These are phyloP conservation scores for Aspergillus texensis DNA, from an alignment of 2,329 filamentous ascomycete genomes.

Conservation along the genomic window DNA sequence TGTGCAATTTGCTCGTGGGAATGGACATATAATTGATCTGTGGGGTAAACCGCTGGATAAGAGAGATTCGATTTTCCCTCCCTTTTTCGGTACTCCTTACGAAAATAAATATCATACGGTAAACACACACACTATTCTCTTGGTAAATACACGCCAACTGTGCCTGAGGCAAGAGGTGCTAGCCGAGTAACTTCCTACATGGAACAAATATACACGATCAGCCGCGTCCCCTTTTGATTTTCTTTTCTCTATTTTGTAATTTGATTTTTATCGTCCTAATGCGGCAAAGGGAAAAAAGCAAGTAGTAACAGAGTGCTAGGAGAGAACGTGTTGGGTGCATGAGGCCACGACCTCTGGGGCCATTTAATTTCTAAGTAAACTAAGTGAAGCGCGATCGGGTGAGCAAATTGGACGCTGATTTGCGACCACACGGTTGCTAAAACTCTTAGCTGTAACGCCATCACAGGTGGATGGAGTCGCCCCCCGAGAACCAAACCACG, in stretches of 20 bases:
- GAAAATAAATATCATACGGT: not conserved
- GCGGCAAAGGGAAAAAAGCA: slow-evolving; percentile 9
- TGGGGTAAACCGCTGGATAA: not conserved
- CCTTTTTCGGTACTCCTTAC: not conserved
- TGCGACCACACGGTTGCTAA: slow-evolving; percentile 18
- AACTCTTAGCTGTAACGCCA: slow-evolving; percentile 25
- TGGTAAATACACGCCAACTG: not conserved
- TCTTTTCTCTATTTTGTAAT: slow-evolving; percentile 1
- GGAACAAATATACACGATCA: not conserved
- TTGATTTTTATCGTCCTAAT: slow-evolving; percentile 4
- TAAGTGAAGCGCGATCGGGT: slow-evolving; percentile 8
- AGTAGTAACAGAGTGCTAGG: not conserved
- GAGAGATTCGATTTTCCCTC: not conserved
- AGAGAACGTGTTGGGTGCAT: slow-evolving; percentile 22
- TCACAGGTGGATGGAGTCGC: slow-evolving; percentile 6
- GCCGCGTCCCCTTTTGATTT: slow-evolving; percentile 13
- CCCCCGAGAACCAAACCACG: slow-evolving; percentile 12
- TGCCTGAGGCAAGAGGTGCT: not conserved
- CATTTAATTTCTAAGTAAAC: slow-evolving; percentile 14
- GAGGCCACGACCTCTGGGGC: slow-evolving; percentile 11
- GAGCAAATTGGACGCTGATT: slow-evolving; percentile 22
- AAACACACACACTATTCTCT: not conserved
- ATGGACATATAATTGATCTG: not conserved
- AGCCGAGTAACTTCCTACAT: not conserved
- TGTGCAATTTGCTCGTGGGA: not conserved